Base-by-base conservation (phyloP, 2,329 filamentous ascomycete genomes). In the Ascomycota sp. region DNA sequence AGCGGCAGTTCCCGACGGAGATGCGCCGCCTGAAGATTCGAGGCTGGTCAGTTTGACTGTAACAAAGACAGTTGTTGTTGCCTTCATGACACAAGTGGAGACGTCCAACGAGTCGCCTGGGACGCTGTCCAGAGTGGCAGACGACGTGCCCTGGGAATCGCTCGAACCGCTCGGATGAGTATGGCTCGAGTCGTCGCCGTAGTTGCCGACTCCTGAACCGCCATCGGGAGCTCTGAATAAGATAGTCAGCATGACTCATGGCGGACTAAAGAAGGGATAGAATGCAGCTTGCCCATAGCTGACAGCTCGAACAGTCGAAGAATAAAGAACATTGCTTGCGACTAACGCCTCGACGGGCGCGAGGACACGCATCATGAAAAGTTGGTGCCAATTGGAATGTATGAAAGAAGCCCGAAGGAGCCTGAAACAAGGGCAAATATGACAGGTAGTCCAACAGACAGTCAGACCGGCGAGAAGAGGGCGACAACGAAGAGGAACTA, bases 21-120 rank as follows among this genome's bases (percentile, higher is more conserved):
- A 34, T 13, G 25, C 36, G 31, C 34, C 31, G 9, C 25, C 34
- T 12, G 30, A 37, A 42, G 21, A 33, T 35, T 32, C 40, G 41
- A 50, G 39, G 31, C 41, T 45, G 36, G 48, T 46, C 10, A 56
- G 52, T 34, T 50, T 52, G 33, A 64, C 49, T 27, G 63, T 65
- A 40, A 67, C 47, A 41, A 64, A 61, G 38, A 66, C 53, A 29
- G 62, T 66, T 27, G 51, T 55, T 27, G 55, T 56, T 7, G 46
- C 46, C 37, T 52, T 43, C 29, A 51, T 37, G 38, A 53, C 48
- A 41, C 63, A 66, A 21, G 53, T 59, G 32, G 48, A 43, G 29
- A 30, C 40, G 32, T 31, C 32, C 27, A 32, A 21, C 5, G 31
- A 29, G 25, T 30, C 37, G 24, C 29, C 36, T 4, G 39, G 35